These are phyloP conservation scores for Neonectria neomacrospora DNA, from an alignment of 2,329 filamentous ascomycete genomes.

Conservation along the genomic window DNA sequence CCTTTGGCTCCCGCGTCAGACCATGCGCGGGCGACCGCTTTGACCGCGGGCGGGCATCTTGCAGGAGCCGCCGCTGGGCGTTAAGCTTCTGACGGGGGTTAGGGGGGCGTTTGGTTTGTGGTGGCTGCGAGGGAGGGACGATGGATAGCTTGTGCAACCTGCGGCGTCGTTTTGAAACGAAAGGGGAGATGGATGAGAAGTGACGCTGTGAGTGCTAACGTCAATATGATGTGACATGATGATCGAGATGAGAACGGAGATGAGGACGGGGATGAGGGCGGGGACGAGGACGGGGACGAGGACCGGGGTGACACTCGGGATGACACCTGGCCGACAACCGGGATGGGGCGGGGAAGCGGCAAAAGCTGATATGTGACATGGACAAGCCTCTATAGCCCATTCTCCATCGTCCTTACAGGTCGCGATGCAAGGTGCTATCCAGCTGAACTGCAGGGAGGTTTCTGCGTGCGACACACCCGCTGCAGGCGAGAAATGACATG, in stretches of 20 bases:
- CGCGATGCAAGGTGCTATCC: not conserved
- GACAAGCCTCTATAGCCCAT: too few species aligned
- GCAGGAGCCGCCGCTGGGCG: conserved; percentile 1
- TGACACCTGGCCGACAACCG: not conserved
- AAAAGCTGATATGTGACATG: conserved; percentile 12
- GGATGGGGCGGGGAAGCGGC: not conserved
- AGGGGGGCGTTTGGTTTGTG: not conserved
- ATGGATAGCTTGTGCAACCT: conserved; percentile 1
- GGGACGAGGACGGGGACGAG: too few species aligned
- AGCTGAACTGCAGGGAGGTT: not conserved
- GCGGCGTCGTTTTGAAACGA: not conserved
- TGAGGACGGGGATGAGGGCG: not conserved
- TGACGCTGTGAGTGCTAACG: too few species aligned
- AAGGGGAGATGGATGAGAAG: not conserved
- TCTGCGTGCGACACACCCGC: not conserved
- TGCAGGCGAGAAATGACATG: conserved; percentile 14
- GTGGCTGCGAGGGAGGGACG: conserved; percentile 15
- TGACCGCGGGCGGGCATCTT: not conserved
- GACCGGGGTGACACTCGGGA: not conserved
- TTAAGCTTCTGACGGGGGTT: conserved; percentile 17
- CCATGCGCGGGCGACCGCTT: conserved; percentile 5
- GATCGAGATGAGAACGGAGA: not conserved
- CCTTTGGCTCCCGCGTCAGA: conserved; percentile 1
- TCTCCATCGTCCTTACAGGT: not conserved
- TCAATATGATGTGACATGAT: not conserved